Evolutionary conservation across 1,139 yeast species (phyloP).

Genomic region (Scheffersomyces illinoinensis): DNA sequence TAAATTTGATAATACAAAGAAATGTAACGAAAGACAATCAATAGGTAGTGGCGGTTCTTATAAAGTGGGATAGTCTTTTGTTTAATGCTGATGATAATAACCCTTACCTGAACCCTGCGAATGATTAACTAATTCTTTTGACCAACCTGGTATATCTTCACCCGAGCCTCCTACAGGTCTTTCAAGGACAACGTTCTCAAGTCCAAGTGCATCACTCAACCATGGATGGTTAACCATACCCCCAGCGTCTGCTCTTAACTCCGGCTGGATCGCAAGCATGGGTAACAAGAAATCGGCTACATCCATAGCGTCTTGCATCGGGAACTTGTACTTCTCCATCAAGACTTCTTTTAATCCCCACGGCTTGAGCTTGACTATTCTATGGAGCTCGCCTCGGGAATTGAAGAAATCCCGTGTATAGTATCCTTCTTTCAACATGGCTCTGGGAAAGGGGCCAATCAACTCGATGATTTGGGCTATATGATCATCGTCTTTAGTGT

Average conservation of each 20-base stretch:
- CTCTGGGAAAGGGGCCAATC: constrained; percentile 44
- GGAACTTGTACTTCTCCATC: constrained; percentile 44
- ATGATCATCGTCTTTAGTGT: constrained; percentile 51
- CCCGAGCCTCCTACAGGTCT: constrained; percentile 61
- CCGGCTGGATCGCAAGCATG: constrained; percentile 72
- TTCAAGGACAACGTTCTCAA: constrained; percentile 26
- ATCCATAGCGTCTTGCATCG: constrained; percentile 30
- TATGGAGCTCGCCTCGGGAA: constrained; percentile 24
- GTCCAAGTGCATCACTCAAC: constrained; percentile 33
- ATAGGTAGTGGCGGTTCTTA: not conserved
- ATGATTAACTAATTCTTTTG: constrained; percentile 25
- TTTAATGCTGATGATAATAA: not conserved
- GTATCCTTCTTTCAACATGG: constrained; percentile 44
- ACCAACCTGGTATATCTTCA: constrained; percentile 79
- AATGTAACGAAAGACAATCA: not conserved
- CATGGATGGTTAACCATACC: constrained; percentile 45
- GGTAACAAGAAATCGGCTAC: constrained; percentile 60
- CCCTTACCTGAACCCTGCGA: not conserved
- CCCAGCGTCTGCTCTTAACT: constrained; percentile 54
- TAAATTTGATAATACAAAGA: not conserved
- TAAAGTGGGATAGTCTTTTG: not conserved
- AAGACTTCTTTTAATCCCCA: constrained; percentile 52
- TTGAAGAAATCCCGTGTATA: constrained; percentile 48
- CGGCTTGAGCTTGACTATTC: constrained; percentile 43
- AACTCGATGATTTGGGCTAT: constrained; percentile 51